Base-by-base conservation (phyloP, 768 basidiomycete species). In the Guyanaporus albipodus region DNA sequence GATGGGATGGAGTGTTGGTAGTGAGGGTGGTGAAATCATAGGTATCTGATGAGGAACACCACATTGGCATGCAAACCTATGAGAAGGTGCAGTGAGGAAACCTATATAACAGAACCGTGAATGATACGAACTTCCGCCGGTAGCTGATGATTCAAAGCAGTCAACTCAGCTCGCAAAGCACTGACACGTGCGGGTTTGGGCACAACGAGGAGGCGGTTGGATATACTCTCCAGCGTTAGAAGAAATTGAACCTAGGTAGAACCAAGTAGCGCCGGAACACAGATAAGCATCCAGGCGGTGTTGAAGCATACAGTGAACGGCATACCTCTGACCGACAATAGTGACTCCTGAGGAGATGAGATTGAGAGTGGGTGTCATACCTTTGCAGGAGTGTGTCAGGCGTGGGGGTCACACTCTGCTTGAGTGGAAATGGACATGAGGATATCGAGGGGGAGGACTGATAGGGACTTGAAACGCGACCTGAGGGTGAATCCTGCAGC, bases 111-210 rank as follows among this genome's bases (percentile, higher is more conserved):
- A 32, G 28, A 33, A 24, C 12, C 1, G n/a, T 18, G 35, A 44
- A 12, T 31, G 9, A 52, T 11, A 58, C 61, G 65, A 67, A 91
- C 94, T 76, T 98, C 96, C 3, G 96, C 91, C 12, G 96, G 96
- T 24, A 99, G 78, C 63, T 87, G 90, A 62, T 99, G 95, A 60
- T 99, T 99, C 44, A 99, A 71, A 15, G 86, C 85, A 5, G 96
- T 99, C 57, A 99, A 69, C 64, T 98, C 96, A 26, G 96, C 96
- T 61, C 96, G 75, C 36, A 99, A 71, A n/a, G 96, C 94, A 64
- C 92, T 95, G 33, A 98, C 86, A 31, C 95, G 83, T 11, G 96
- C 96, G 36, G 88, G 92, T 60, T 87, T 87, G 12, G 96, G 96
- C 0, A 99, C 83, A 22, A 96, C 84, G 39, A 99, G 70, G 29